phyloP scores from a whole-genome alignment of 495 filamentous ascomycete species.

The Xylaria acuta region DNA sequence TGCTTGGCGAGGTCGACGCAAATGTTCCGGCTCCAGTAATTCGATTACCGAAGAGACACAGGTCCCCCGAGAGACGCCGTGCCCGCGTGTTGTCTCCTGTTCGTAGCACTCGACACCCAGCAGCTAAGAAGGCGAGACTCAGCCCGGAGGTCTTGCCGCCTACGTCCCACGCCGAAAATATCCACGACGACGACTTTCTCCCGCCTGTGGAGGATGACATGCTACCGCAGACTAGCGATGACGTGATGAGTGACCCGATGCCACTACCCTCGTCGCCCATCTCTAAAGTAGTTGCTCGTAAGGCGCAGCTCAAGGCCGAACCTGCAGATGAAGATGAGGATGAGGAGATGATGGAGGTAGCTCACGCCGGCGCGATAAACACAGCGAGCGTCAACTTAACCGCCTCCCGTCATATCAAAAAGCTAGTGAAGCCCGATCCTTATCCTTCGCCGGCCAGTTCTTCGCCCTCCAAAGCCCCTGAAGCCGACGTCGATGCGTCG shows the following conservation, averaged over 20 bases:
- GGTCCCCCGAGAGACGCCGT: slow-evolving; percentile 76
- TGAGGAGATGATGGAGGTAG: slow-evolving; percentile 84
- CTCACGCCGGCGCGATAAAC: slow-evolving; percentile 72
- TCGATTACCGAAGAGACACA: slow-evolving; percentile 65
- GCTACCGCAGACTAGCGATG: slow-evolving; percentile 37
- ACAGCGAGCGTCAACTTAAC: slow-evolving; percentile 82
- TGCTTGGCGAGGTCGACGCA: slow-evolving; percentile 88
- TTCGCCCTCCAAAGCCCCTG: slow-evolving; percentile 68
- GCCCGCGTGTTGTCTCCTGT: slow-evolving; percentile 81
- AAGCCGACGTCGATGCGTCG: slow-evolving; percentile 73
- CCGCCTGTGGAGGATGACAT: slow-evolving; percentile 59
- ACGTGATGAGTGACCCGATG: slow-evolving; percentile 75
- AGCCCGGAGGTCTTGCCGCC: slow-evolving; percentile 50
- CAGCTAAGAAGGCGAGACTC: slow-evolving; percentile 58
- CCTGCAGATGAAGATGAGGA: slow-evolving; percentile 69
- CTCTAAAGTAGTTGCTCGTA: slow-evolving; percentile 78
- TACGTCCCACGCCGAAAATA: slow-evolving; percentile 53
- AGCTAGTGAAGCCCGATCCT: slow-evolving; percentile 68
- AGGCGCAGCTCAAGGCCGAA: slow-evolving; percentile 68
- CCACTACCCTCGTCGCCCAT: slow-evolving; percentile 85
- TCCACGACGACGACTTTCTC: slow-evolving; percentile 54
- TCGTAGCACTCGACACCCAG: slow-evolving; percentile 49
- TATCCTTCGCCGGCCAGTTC: slow-evolving; percentile 76
- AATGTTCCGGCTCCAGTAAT: slow-evolving; percentile 68
- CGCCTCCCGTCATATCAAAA: slow-evolving; percentile 79